Evolutionary conservation across 768 basidiomycete species (phyloP), one percentile per base, ranked within the genome.

Genomic region (Lactarius deliciosus): DNA sequence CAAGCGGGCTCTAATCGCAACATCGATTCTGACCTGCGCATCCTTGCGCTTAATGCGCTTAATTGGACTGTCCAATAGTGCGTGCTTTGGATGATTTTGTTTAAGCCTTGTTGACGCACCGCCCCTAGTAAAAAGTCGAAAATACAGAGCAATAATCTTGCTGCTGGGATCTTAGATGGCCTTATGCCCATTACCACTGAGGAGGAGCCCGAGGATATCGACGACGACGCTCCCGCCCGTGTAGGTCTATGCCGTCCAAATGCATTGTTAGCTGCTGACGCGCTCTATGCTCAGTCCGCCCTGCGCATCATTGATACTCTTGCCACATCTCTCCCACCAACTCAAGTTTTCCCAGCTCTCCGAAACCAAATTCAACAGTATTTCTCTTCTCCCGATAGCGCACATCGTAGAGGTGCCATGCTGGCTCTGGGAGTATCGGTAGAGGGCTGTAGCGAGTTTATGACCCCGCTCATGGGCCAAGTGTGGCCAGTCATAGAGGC

Each of bases 21-120:
- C 13, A 87, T 89, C 72, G 91, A 92, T 55, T 77, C 79, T 57
- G 94, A 92, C 60, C 85, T 97, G 65, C 90, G 97, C 64, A 85
- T 95, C 66, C 89, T 97, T 71, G 88, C 91, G 11, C 84, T 99
- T 45, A 98, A 98, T 73, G 91, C 92, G 8, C 85, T 99, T 10
- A 91, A 94, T 74, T 98, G 96, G 96, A 94, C 95, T 9, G 89
- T 98, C 62, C 91, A 96, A 82, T 98, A 98, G 94, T 89, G 73
- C 72, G 89, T 79, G 0, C 4, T 10, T 43, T 1, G 10, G 16
- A 9, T 5, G 28, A 36, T 15, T 13, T 58, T 36, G 30, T 55
- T n/a, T 57, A 7, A 63, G 6, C 28, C 47, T 59, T 53, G 61
- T 71, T 72, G 57, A 61, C 65, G 57, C 63, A 57, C 50, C 36